Evolutionary conservation across 306 rosid species (phyloP).

Genomic region (Clitoria ternatea): DNA sequence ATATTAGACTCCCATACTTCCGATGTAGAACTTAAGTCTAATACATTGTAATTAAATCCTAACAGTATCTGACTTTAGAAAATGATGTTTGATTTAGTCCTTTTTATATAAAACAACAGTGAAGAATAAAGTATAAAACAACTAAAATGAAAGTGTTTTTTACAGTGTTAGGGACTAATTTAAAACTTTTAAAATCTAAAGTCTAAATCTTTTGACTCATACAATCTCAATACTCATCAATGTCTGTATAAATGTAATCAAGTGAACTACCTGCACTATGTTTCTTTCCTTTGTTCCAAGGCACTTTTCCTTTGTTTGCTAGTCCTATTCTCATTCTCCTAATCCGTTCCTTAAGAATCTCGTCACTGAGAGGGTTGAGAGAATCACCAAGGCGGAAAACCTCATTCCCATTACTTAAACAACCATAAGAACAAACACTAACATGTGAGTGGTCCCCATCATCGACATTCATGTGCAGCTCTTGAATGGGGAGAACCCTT

Average conservation of each 20-base stretch:
- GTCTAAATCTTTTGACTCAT: not conserved
- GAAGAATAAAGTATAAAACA: too few species aligned
- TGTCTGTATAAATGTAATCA: not conserved
- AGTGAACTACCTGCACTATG: conserved; percentile 69
- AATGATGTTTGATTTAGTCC: too few species aligned
- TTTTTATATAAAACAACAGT: too few species aligned
- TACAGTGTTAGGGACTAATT: too few species aligned
- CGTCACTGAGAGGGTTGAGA: conserved; percentile 17
- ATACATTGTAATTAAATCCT: too few species aligned
- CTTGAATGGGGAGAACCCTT: conserved; percentile 32
- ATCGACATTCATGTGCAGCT: conserved; percentile 28
- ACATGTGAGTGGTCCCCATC: conserved; percentile 28
- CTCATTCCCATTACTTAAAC: conserved; percentile 16
- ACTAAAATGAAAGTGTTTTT: too few species aligned
- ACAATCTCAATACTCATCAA: not conserved
- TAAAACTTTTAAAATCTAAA: too few species aligned
- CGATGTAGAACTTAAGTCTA: too few species aligned
- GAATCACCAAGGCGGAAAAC: conserved; percentile 14
- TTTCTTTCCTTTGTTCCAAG: conserved; percentile 94
- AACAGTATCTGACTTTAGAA: too few species aligned
- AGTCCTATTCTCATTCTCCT: conserved; percentile 72
- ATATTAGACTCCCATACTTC: too few species aligned
- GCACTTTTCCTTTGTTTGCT: conserved; percentile 85
- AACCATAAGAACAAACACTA: conserved; percentile 20
- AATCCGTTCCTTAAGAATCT: conserved; percentile 51